Evolutionary conservation across 108 stramenopile genomes (phyloP).

Genomic region (Pseudonitzschia delicatissima): DNA sequence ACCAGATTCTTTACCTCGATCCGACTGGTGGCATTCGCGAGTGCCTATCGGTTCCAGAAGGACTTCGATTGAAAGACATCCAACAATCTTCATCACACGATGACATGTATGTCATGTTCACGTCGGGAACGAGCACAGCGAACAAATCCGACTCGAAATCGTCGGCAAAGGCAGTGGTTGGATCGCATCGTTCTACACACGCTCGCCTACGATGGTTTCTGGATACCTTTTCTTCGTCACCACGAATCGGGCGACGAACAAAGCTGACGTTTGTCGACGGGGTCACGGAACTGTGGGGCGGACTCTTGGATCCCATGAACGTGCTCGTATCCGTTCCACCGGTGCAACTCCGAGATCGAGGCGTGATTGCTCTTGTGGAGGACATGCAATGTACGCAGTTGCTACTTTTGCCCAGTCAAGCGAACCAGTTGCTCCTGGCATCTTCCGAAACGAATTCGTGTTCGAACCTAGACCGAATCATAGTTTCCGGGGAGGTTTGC

Average conservation of each 20-base stretch:
- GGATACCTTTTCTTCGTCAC: constrained; percentile 5
- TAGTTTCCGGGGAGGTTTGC: constrained; percentile 43
- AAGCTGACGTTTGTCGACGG: constrained; percentile 49
- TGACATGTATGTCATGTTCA: constrained; percentile 32
- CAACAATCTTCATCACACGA: constrained; percentile 6
- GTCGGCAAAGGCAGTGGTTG: constrained; percentile 25
- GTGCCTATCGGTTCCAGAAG: constrained; percentile 28
- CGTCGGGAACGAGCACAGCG: constrained; percentile 25
- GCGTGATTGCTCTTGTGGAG: neutral
- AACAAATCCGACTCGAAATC: neutral
- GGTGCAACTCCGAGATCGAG: constrained; percentile 2
- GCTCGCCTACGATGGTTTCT: constrained; percentile 28
- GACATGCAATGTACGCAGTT: constrained; percentile 21
- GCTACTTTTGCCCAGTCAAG: constrained; percentile 38
- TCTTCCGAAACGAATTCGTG: constrained; percentile 4
- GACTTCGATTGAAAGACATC: constrained; percentile 7
- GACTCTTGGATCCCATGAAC: constrained; percentile 20
- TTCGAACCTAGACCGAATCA: constrained; percentile 19
- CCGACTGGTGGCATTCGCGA: constrained; percentile 29
- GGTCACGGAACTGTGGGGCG: constrained; percentile 33
- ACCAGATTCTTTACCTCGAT: constrained; percentile 33
- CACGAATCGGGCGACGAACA: constrained; percentile 28
- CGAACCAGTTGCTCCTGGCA: constrained; percentile 24
- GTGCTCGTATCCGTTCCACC: constrained; percentile 18
- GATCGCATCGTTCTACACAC: constrained; percentile 24